Percentiles rank a stretch among this genome's conserved stretches.
These are phyloP conservation scores for Mucor lusitanicus DNA, from an alignment of 371 early-diverging fungal genomes.

Conservation along the genomic window DNA sequence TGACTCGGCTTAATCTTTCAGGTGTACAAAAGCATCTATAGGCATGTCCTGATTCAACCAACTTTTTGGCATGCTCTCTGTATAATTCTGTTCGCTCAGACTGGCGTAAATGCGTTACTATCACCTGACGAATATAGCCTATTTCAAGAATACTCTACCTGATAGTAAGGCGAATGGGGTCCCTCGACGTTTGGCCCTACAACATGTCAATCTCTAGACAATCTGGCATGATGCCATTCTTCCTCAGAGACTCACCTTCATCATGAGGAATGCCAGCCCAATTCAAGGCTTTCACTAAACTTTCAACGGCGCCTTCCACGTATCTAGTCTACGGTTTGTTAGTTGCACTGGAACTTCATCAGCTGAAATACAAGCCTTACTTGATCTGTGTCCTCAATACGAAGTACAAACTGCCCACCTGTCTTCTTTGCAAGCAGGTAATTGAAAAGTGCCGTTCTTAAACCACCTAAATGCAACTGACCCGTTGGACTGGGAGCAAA, in stretches of 20 bases:
- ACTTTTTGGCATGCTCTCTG: constrained; percentile 60
- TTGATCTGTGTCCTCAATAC: constrained; percentile 95
- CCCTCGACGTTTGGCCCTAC: constrained; percentile 65
- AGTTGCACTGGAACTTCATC: too few species aligned
- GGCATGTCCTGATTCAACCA: constrained; percentile 79
- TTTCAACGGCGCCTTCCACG: constrained; percentile 79
- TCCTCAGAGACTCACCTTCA: constrained; percentile 56
- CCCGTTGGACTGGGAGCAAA: constrained; percentile 98
- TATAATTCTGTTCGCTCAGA: constrained; percentile 80
- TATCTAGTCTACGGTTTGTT: constrained; percentile 61
- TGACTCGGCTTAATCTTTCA: constrained; percentile 68
- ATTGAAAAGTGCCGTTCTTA: constrained; percentile 93
- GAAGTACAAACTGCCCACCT: constrained; percentile 79
- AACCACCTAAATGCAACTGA: constrained; percentile 89
- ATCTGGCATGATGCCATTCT: not conserved
- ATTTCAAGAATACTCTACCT: constrained; percentile 36
- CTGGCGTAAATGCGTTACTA: constrained; percentile 28
- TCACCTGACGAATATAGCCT: not conserved
- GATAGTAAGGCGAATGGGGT: constrained; percentile 69
- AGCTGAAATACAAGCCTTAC: constrained; percentile 29
- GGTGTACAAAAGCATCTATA: constrained; percentile 90
- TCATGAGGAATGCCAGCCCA: constrained; percentile 85
- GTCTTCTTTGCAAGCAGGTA: constrained; percentile 78
- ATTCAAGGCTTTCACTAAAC: constrained; percentile 63
- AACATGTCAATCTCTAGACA: not conserved